These are phyloP conservation scores for Suillus subaureus DNA, from an alignment of 768 basidiomycete genomes.

Conservation along the genomic window DNA sequence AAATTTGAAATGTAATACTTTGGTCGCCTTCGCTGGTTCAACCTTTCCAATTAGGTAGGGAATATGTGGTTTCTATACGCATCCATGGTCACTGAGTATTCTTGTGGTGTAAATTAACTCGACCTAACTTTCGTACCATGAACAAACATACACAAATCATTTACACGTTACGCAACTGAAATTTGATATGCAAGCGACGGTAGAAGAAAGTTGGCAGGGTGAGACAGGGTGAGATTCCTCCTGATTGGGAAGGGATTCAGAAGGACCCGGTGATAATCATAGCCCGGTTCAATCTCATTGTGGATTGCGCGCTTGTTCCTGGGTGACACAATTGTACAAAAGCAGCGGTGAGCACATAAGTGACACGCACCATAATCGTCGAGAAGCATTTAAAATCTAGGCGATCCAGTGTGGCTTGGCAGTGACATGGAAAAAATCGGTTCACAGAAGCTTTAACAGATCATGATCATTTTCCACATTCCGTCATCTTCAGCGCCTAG, in stretches of 20 bases:
- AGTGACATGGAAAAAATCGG: background rate
- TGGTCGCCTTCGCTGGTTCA: background rate
- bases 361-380: background rate
- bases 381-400: background rate
- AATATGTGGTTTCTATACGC: background rate
- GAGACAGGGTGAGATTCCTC: background rate
- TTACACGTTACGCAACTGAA: background rate
- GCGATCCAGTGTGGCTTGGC: background rate
- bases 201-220: background rate
- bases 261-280: background rate
- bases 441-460: background rate
- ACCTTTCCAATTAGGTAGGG: background rate
- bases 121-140: no score
- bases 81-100: background rate
- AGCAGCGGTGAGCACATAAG: background rate
- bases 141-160: background rate
- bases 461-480: background rate
- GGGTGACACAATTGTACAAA: background rate
- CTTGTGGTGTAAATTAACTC: background rate
- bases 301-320: background rate
- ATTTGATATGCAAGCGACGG: background rate
- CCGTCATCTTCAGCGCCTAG: background rate
- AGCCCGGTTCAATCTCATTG: background rate
- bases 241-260: no score
- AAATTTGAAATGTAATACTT: background rate